A percentile compares a stretch with the other conserved stretches of the same genome.
Conservation (phyloP, 2,329 filamentous ascomycete genomes). For the Aspergillus ustus region DNA sequence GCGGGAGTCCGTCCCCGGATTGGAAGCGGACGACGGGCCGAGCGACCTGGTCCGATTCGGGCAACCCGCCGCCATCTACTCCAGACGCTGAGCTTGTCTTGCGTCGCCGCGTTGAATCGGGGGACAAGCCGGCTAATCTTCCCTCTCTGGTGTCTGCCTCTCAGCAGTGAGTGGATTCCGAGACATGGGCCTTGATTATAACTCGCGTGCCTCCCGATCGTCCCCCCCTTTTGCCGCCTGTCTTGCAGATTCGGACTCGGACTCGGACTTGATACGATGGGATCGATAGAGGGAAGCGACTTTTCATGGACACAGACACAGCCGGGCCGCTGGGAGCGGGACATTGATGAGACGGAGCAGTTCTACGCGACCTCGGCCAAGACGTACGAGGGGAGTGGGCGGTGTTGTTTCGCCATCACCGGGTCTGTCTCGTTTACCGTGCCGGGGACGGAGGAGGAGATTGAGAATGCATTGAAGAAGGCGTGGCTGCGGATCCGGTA, state of each 20-base stretch:
- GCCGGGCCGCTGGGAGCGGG: conserved; percentile 29
- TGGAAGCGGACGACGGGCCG: conserved; percentile 16
- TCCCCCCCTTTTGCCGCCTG: neutral
- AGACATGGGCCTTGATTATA: neutral
- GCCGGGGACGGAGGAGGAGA: neutral
- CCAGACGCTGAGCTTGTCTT: too few species aligned
- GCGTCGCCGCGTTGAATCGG: neutral
- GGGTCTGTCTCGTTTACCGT: conserved; percentile 38
- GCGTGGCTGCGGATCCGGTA: conserved; percentile 31
- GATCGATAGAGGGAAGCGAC: conserved; percentile 7
- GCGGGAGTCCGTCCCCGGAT: neutral
- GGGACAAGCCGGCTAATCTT: neutral
- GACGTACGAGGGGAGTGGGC: conserved; percentile 42
- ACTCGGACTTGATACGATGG: conserved; percentile 2
- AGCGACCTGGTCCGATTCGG: conserved; percentile 12
- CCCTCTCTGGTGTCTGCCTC: neutral
- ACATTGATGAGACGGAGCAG: conserved; percentile 48
- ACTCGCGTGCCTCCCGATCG: neutral
- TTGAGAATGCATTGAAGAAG: conserved; percentile 21
- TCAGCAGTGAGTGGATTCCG: neutral
- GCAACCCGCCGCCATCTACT: neutral
- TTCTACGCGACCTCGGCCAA: conserved; percentile 45
- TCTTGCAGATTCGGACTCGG: neutral
- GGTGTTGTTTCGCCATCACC: conserved; percentile 50
- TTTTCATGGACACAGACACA: conserved; percentile 13